Evolutionary conservation across 495 filamentous ascomycete species (phyloP), one percentile per base, ranked within the genome.

Genomic region (Penicillium subrubescens): DNA sequence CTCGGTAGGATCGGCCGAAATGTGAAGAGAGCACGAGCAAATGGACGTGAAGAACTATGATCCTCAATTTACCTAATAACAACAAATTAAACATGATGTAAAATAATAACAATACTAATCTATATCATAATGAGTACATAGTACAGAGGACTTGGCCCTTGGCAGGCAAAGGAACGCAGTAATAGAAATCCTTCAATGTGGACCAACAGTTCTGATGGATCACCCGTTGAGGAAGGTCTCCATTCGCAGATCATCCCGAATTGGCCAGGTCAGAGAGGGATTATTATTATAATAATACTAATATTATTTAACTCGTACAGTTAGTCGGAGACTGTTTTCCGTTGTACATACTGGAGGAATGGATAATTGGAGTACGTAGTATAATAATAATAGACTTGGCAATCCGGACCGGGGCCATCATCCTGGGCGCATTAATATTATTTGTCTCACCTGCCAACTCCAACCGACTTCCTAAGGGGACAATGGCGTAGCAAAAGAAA

Each of bases 401-500:
- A 34, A 55, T 34, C 53, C 53, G 33, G 53, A 5, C 33, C n/a
- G 19, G n/a, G 31, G 29, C 53, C 53, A 11, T 56, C 53, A 2
- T 27, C 25, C 8, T 56, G 31, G 53, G 31, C 53, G 34, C 11
- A 56, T 54, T 19, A 8, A 14, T 27, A 15, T 33, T 29, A 7
- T 3, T 56, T 65, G 63, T 65, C 58, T 65, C 57, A 65, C 57
- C 58, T 58, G 23, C 57, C 52, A 60, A 66, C 57, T 60, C 56
- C 37, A 68, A 60, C 62, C 21, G 61, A 65, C 61, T 61, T 27
- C 25, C 25, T 27, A 57, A 64, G 66, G 68, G 29, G 25, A 27
- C 4, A 4, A 29, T n/a, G 51, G 7, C 11, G 8, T 8, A 15
- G 8, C 25, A 5, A 8, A 11, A 54, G 12, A 54, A 23, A 39